These are phyloP conservation scores for Rasamsonia emersonii DNA, from an alignment of 2,329 filamentous ascomycete genomes.

Conservation along the genomic window DNA sequence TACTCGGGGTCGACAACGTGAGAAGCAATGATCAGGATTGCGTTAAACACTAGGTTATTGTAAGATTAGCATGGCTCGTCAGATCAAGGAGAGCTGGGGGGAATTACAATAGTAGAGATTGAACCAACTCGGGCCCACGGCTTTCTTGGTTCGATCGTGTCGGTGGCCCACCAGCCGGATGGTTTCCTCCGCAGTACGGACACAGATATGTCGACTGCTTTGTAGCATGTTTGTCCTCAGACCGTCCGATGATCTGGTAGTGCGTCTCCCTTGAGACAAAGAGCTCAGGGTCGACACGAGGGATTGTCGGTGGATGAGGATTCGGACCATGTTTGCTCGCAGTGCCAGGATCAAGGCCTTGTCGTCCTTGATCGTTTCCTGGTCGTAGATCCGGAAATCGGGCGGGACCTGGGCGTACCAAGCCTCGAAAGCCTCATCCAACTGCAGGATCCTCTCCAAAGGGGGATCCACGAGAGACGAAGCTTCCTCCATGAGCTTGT, in stretches of 20 bases:
- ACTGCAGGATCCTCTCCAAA: conserved; percentile 7
- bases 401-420: conserved; percentile 6
- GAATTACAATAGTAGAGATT: conserved; percentile 9
- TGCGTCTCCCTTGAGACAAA: conserved; percentile 4
- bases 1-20: conserved; percentile 9
- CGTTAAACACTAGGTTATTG: conserved; percentile 8
- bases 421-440: conserved; percentile 8
- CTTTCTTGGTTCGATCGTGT: conserved; percentile 7
- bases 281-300: conserved; percentile 6
- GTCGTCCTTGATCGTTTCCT: conserved; percentile 4
- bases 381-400: conserved; percentile 4
- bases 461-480: conserved; percentile 6
- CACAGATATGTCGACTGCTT: conserved; percentile 8
- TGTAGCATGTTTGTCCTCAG: conserved; percentile 9
- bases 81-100: neutral
- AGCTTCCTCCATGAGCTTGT: conserved; percentile 7
- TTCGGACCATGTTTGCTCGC: conserved; percentile 8
- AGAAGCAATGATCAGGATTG: conserved; percentile 9
- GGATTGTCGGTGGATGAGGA: conserved; percentile 8
- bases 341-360: conserved; percentile 7
- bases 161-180: conserved; percentile 8
- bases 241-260: conserved; percentile 3
- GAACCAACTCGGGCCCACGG: conserved; percentile 8
- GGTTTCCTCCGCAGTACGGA: conserved; percentile 8
- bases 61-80: neutral